A percentile compares a stretch with the other conserved stretches of the same genome.
Conservation (phyloP, 305 asterid species). For the Rubia balearica region DNA sequence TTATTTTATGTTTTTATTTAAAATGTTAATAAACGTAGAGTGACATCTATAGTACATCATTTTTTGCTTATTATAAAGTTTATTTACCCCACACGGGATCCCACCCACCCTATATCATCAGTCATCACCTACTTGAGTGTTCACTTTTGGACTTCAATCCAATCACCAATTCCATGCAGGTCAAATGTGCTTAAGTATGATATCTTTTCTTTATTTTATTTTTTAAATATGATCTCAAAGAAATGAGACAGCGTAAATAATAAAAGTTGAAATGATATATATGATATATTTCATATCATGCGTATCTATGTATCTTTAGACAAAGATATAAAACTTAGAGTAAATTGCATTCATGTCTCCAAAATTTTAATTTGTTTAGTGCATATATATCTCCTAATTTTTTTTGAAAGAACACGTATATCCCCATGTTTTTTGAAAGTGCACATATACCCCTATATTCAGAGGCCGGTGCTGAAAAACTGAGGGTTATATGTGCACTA, state of each 20-base stretch:
- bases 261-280: neutral
- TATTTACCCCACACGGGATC: neutral
- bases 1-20: neutral
- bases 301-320: neutral
- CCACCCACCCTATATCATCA: neutral
- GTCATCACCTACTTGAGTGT: neutral
- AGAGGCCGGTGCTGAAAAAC: too few relatives aligned
- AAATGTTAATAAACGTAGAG: neutral
- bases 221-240: too few relatives aligned
- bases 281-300: neutral
- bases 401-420: too few relatives aligned
- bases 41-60: neutral
- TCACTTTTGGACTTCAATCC: neutral
- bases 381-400: too few relatives aligned
- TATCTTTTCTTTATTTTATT: neutral
- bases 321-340: neutral
- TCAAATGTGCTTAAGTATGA: neutral
- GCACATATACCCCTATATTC: too few relatives aligned
- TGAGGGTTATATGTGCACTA: too few relatives aligned
- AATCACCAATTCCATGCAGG: neutral
- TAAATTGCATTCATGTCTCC: too few relatives aligned
- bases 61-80: neutral
- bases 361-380: too few relatives aligned
- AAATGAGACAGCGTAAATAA: too few relatives aligned
- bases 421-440: too few relatives aligned